Evolutionary conservation across 148 eudicot genomes (phyloP).

Genomic region (Pouteria glomerata): DNA sequence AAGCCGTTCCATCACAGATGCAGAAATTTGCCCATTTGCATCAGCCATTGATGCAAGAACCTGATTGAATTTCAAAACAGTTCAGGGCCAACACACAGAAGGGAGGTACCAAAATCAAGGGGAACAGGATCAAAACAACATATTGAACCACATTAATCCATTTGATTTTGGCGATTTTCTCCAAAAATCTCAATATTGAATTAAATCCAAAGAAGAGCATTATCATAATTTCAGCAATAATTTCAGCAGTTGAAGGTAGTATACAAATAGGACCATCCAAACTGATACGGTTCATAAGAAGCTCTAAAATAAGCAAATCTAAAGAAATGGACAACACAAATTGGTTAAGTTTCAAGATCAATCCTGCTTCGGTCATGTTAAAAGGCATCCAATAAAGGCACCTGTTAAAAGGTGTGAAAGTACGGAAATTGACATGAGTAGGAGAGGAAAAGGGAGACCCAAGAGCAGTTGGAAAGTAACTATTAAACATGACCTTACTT

Average conservation of each 20-base stretch:
- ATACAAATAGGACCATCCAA: too few species aligned
- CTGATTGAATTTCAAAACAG: slow-evolving; percentile 32
- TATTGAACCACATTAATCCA: background rate
- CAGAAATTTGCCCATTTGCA: slow-evolving; percentile 72
- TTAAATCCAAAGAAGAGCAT: background rate
- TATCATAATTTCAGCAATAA: background rate
- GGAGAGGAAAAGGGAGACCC: too few species aligned
- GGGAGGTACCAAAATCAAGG: background rate
- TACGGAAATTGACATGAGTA: too few species aligned
- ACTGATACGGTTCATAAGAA: too few species aligned
- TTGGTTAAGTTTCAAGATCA: too few species aligned
- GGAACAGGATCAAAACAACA: background rate
- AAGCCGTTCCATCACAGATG: slow-evolving; percentile 80
- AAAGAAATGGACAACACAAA: too few species aligned
- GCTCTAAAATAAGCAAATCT: too few species aligned
- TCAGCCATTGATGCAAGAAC: slow-evolving; percentile 91
- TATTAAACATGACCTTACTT: too few species aligned
- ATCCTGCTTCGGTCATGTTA: too few species aligned
- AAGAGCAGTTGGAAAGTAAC: too few species aligned
- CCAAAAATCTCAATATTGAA: background rate
- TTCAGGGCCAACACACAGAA: slow-evolving; percentile 7
- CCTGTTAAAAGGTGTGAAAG: too few species aligned
- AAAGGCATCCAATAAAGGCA: too few species aligned
- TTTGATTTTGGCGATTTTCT: background rate
- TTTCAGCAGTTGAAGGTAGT: background rate